Evolutionary conservation across 139 green algal species (phyloP), one percentile per base, ranked within the genome.

Genomic region (Pleodorina starrii): DNA sequence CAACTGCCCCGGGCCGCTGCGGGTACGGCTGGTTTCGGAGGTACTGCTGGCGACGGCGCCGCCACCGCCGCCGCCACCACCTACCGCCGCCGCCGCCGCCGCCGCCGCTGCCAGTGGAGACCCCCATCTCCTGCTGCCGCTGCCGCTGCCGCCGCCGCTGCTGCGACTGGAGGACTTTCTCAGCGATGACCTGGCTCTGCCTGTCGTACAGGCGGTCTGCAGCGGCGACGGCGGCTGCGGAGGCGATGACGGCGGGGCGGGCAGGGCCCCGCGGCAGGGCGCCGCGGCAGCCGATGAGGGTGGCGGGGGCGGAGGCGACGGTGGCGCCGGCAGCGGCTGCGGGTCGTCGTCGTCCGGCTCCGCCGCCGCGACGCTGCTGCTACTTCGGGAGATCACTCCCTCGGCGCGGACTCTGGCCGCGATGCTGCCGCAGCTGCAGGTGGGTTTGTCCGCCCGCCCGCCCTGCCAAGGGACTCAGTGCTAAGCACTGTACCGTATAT

Each of bases 351-450:
- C 69, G 69, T 21, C 73, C 5, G 42, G 11, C 14, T 40, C 73
- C 1, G 73, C 73, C 0, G 27, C 43, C 14, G 29, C 50, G 25
- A 48, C 80, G 27, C 38, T 86, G 80, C 25, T 76, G 29, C 80
- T 86, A 25, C 54, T 86, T 38, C 57, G 57, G 50, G 25, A 46
- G 40, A 76, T 86, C 35, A 60, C 57, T 23, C 80, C 80, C 5
- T 76, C 80, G 0, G 59, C 80, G 17, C 16, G 59, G 42, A 57
- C 29, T 25, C 59, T 86, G 57, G 42, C 12, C 10, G 80, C 43
- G 12, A 7, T 75, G 42, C 40, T 86, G 40, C 59, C 59, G 29
- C 80, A 86, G 80, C 38, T 86, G 80, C 78, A 85, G 78, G 78
- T 85, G 25, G 17, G 78, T 4, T n/a, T n/a, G n/a, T n/a, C n/a